Evolutionary conservation across 116 monocot species (phyloP).

Genomic region (Phalaenopsis hybrid): DNA sequence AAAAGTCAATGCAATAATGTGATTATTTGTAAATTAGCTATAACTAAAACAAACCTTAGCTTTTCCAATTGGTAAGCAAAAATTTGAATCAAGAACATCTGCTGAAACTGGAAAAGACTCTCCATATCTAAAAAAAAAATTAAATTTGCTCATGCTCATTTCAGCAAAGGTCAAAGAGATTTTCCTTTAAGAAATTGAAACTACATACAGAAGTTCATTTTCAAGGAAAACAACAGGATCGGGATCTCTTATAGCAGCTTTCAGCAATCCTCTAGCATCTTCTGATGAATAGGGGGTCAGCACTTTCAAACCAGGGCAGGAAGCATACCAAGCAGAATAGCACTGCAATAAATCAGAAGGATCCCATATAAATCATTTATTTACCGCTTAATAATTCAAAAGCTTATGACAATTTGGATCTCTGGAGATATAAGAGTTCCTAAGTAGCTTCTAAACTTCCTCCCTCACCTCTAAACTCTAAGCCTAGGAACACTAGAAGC

Average conservation of each 20-base stretch:
- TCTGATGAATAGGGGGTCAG: constrained; percentile 76
- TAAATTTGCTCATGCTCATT: neutral
- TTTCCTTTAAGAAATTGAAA: neutral
- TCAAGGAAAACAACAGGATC: constrained; percentile 94
- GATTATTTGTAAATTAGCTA: neutral
- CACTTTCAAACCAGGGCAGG: constrained; percentile 81
- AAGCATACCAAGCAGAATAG: constrained; percentile 90
- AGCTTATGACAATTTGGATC: no score
- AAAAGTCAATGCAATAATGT: neutral
- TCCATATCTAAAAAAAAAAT: constrained; percentile 60
- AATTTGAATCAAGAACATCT: constrained; percentile 90
- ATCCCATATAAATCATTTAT: constrained; percentile 3
- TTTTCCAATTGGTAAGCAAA: constrained; percentile 92
- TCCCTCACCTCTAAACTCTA: no score
- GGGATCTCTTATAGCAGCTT: constrained; percentile 87
- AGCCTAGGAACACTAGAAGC: no score
- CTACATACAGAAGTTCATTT: constrained; percentile 79
- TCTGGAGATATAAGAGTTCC: no score
- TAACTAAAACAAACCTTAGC: constrained; percentile 51
- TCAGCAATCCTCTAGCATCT: constrained; percentile 87
- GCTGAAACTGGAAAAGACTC: constrained; percentile 88
- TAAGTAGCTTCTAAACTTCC: no score
- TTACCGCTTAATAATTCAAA: no score
- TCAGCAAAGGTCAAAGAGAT: neutral
- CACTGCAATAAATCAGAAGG: constrained; percentile 50